These are phyloP conservation scores for Hygrocybe coccinea DNA, from an alignment of 768 basidiomycete species.

Conservation along the genomic window DNA sequence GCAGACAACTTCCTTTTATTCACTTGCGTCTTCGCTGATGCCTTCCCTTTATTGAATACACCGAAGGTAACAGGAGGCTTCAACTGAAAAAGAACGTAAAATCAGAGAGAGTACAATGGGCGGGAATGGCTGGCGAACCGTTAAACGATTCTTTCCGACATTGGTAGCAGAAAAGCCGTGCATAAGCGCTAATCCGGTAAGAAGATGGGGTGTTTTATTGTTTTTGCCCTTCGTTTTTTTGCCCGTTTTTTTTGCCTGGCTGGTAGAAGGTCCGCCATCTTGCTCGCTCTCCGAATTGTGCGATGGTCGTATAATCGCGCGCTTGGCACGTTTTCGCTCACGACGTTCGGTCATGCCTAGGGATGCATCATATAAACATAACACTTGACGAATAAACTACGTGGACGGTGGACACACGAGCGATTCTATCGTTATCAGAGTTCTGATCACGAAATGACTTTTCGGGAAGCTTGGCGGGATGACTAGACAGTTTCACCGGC, in stretches of 20 bases:
- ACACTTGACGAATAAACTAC: background rate
- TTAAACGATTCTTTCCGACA: slow-evolving; percentile 57
- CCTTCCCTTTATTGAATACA: slow-evolving; percentile 62
- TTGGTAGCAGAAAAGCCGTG: slow-evolving; percentile 62
- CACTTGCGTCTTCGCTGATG: slow-evolving; percentile 43
- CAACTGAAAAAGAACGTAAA: slow-evolving; percentile 28
- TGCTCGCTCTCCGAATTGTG: slow-evolving; percentile 17
- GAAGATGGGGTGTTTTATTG: slow-evolving; percentile 32
- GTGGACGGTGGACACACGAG: slow-evolving; percentile 31
- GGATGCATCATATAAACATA: background rate
- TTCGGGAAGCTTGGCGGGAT: background rate
- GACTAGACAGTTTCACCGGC: no score
- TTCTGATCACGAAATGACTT: slow-evolving; percentile 11
- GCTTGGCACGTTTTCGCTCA: slow-evolving; percentile 56
- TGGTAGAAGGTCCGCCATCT: slow-evolving; percentile 9
- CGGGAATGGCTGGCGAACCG: slow-evolving; percentile 33
- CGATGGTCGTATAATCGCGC: slow-evolving; percentile 44
- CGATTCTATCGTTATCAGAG: slow-evolving; percentile 34
- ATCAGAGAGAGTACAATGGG: background rate
- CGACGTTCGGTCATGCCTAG: slow-evolving; percentile 65
- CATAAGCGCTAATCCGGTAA: slow-evolving; percentile 58
- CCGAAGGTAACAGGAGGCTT: slow-evolving; percentile 44
- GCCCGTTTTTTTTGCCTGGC: slow-evolving; percentile 14
- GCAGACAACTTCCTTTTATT: slow-evolving; percentile 11
- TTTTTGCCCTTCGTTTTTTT: slow-evolving; percentile 22